A percentile compares a stretch with the other conserved stretches of the same genome.
phyloP scores from a whole-genome alignment of 495 filamentous ascomycete species.

The Massariosphaeria phaeospora region DNA sequence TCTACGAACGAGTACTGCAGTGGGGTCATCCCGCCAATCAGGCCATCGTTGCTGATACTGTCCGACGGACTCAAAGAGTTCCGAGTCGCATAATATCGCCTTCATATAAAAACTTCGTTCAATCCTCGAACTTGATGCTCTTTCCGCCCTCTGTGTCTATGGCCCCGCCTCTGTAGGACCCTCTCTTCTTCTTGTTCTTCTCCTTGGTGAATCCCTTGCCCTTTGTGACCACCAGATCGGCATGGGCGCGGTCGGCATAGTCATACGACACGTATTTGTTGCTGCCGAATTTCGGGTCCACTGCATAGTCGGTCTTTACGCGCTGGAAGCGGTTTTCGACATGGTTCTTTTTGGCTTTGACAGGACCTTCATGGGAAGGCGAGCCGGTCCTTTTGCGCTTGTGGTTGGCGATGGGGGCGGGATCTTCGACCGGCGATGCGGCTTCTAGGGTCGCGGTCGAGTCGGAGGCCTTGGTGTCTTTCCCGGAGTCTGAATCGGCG shows the following conservation, averaged over 20 bases:
- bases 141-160: slow-evolving; percentile 50
- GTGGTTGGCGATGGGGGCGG: neutral
- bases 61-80: too few relatives aligned
- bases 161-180: slow-evolving; percentile 41
- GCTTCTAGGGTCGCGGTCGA: slow-evolving; percentile 35
- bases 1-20: too few relatives aligned
- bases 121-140: slow-evolving; percentile 86
- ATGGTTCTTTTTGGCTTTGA: slow-evolving; percentile 4
- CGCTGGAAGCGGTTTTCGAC: slow-evolving; percentile 45
- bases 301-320: slow-evolving; percentile 52
- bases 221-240: slow-evolving; percentile 81
- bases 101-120: too few relatives aligned
- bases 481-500: neutral
- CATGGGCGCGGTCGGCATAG: slow-evolving; percentile 80
- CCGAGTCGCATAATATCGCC: too few relatives aligned
- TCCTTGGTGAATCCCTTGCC: slow-evolving; percentile 99
- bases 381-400: slow-evolving; percentile 41
- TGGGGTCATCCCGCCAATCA: too few relatives aligned
- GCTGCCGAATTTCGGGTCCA: slow-evolving; percentile 56
- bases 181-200: slow-evolving; percentile 96
- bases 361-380: slow-evolving; percentile 6
- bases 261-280: slow-evolving; percentile 79
- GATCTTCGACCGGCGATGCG: slow-evolving; percentile 9
- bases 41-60: too few relatives aligned
- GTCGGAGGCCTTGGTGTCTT: slow-evolving; percentile 31